These are phyloP conservation scores for Domatiomyces globalis DNA, from an alignment of 2,329 filamentous ascomycete species.

Conservation along the genomic window DNA sequence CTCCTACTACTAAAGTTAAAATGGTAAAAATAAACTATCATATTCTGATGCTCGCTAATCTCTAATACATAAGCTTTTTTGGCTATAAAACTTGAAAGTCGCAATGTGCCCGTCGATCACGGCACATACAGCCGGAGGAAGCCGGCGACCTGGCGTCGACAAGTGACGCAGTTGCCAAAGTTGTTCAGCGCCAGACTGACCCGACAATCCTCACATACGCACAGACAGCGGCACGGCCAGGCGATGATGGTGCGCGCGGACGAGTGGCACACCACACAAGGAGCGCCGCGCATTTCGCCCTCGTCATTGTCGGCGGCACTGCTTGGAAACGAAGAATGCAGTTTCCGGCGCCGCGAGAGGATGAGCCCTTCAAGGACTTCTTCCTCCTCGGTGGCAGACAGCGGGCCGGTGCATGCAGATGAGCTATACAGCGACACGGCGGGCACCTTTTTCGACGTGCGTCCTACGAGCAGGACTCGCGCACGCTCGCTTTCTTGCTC, in stretches of 20 bases:
- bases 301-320: conserved; percentile 10
- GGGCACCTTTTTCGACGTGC: conserved; percentile 27
- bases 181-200: conserved; percentile 93
- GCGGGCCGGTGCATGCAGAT: conserved; percentile 15
- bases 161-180: conserved; percentile 92
- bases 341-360: conserved; percentile 33
- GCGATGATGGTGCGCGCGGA: conserved; percentile 77
- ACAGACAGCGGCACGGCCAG: conserved; percentile 92
- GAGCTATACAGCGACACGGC: conserved; percentile 16
- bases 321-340: conserved; percentile 19
- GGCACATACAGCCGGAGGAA: conserved; percentile 90
- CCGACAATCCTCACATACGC: conserved; percentile 86
- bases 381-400: conserved; percentile 41
- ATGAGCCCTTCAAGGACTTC: conserved; percentile 46
- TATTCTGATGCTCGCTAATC: not conserved
- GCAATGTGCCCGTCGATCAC: conserved; percentile 15
- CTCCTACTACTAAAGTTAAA: too few relatives aligned
- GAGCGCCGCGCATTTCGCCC: conserved; percentile 47
- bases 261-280: conserved; percentile 86
- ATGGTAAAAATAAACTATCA: too few relatives aligned
- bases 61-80: not conserved
- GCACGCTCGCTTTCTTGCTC: conserved; percentile 55
- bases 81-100: too few relatives aligned
- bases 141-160: conserved; percentile 70
- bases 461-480: conserved; percentile 46